Evolutionary conservation across 2,329 filamentous ascomycete species (phyloP).

Genomic region (Tolypocladium album): DNA sequence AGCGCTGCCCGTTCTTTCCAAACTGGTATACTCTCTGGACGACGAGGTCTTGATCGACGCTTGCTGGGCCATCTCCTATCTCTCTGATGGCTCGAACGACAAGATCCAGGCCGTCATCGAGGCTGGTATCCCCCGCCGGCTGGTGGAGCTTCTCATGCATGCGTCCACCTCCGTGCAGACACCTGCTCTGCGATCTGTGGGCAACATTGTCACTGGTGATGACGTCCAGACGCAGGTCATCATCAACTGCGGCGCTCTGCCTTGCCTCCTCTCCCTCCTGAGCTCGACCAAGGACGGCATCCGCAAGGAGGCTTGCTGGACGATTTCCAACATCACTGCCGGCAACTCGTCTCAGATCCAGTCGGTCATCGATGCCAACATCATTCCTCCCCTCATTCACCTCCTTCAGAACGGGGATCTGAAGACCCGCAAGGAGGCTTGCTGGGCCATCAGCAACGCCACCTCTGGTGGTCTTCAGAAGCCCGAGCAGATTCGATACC

Average conservation of each 20-base stretch:
- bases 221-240: slow-evolving; percentile 99
- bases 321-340: slow-evolving; percentile 97
- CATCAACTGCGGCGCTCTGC: slow-evolving; percentile 92
- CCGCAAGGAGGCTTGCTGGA: slow-evolving; percentile 99
- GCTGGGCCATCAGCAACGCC: slow-evolving; percentile 98
- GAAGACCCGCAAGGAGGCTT: slow-evolving; percentile 98
- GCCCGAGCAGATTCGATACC: slow-evolving; percentile 94
- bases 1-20: slow-evolving; percentile 86
- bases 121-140: slow-evolving; percentile 88
- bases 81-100: slow-evolving; percentile 95
- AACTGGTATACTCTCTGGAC: slow-evolving; percentile 96
- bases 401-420: slow-evolving; percentile 93
- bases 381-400: slow-evolving; percentile 92
- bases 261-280: slow-evolving; percentile 83
- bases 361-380: slow-evolving; percentile 90
- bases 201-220: slow-evolving; percentile 97
- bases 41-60: slow-evolving; percentile 98
- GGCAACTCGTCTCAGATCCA: slow-evolving; percentile 98
- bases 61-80: slow-evolving; percentile 98
- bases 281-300: slow-evolving; percentile 98
- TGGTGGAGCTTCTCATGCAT: slow-evolving; percentile 96
- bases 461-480: slow-evolving; percentile 97
- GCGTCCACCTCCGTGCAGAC: slow-evolving; percentile 97
- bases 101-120: slow-evolving; percentile 99
- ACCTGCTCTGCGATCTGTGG: slow-evolving; percentile 89